These are phyloP conservation scores for Blyttiomyces sp. DNA, from an alignment of 371 early-diverging fungal genomes.

Conservation along the genomic window DNA sequence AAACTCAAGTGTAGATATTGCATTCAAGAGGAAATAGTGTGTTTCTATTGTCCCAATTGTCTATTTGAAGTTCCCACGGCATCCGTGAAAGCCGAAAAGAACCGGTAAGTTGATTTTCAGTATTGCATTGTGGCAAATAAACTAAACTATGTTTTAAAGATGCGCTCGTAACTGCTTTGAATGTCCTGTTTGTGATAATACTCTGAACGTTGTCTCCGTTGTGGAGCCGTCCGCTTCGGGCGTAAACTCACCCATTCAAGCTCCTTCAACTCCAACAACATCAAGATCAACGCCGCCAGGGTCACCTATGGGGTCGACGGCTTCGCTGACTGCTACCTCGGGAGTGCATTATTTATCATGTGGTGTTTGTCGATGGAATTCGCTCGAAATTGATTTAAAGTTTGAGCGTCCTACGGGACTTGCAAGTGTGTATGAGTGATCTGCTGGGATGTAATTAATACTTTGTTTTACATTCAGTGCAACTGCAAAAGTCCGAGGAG, in stretches of 20 bases:
- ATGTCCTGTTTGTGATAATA: slow-evolving; percentile 85
- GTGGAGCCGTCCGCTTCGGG: too few species aligned
- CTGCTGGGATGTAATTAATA: not conserved
- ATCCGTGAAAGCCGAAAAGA: slow-evolving; percentile 87
- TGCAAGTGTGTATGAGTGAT: slow-evolving; percentile 53
- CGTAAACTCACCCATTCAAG: too few species aligned
- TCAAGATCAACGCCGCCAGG: too few species aligned
- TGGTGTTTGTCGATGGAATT: slow-evolving; percentile 88
- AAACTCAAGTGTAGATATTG: slow-evolving; percentile 78
- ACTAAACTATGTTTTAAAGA: slow-evolving; percentile 35
- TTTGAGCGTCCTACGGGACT: slow-evolving; percentile 92
- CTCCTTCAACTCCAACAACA: too few species aligned
- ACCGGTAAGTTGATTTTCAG: slow-evolving; percentile 52
- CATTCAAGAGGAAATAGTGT: slow-evolving; percentile 78
- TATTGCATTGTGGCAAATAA: not conserved
- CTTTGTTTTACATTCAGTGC: slow-evolving; percentile 57
- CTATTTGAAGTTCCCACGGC: slow-evolving; percentile 95
- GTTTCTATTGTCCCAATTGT: slow-evolving; percentile 93
- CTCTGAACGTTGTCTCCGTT: slow-evolving; percentile 73
- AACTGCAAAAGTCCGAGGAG: slow-evolving; percentile 74
- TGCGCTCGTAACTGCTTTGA: slow-evolving; percentile 94
- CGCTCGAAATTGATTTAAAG: slow-evolving; percentile 79
- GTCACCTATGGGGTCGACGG: too few species aligned
- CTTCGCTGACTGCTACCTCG: slow-evolving; percentile 16
- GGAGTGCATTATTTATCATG: slow-evolving; percentile 60